Evolutionary conservation across 2,329 filamentous ascomycete genomes (phyloP).

Genomic region (Diaporthe helianthi): DNA sequence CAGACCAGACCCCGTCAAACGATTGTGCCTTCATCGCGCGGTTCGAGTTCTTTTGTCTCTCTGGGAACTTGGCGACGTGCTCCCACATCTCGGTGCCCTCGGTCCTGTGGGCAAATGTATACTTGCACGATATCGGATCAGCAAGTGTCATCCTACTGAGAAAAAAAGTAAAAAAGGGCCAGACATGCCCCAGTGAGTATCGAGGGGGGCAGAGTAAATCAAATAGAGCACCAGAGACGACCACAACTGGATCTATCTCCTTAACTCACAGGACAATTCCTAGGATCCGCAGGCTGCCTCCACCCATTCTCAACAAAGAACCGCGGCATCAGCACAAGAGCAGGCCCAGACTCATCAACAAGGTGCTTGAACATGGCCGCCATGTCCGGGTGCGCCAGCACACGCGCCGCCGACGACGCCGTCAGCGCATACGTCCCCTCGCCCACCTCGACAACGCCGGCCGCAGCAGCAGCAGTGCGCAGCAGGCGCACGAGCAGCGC

Average conservation of each 20-base stretch:
- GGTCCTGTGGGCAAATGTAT: constrained; percentile 23
- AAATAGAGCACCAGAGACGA: too few species aligned
- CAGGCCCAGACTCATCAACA: constrained; percentile 1
- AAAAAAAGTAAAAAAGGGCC: too few species aligned
- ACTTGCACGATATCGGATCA: too few species aligned
- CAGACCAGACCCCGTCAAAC: constrained; percentile 12
- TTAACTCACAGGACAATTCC: constrained; percentile 2
- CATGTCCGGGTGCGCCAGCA: background rate
- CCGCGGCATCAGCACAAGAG: constrained; percentile 1
- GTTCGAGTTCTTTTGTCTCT: constrained; percentile 12
- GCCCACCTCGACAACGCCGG: background rate
- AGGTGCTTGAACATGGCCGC: constrained; percentile 16
- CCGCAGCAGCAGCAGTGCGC: background rate
- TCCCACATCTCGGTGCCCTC: constrained; percentile 4
- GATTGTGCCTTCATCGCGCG: constrained; percentile 22
- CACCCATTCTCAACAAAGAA: constrained; percentile 18
- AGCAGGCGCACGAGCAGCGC: constrained; percentile 23
- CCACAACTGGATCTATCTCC: too few species aligned
- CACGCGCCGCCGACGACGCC: background rate
- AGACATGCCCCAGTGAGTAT: background rate
- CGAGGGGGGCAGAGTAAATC: too few species aligned
- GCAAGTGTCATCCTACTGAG: too few species aligned
- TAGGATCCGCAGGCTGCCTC: constrained; percentile 2
- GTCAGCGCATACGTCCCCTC: constrained; percentile 21
- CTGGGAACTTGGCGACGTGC: constrained; percentile 15